Percentiles rank a stretch among this genome's conserved stretches.
Evolutionary conservation across 2,329 filamentous ascomycete genomes (phyloP).

Genomic region (Sporothrix luriei): DNA sequence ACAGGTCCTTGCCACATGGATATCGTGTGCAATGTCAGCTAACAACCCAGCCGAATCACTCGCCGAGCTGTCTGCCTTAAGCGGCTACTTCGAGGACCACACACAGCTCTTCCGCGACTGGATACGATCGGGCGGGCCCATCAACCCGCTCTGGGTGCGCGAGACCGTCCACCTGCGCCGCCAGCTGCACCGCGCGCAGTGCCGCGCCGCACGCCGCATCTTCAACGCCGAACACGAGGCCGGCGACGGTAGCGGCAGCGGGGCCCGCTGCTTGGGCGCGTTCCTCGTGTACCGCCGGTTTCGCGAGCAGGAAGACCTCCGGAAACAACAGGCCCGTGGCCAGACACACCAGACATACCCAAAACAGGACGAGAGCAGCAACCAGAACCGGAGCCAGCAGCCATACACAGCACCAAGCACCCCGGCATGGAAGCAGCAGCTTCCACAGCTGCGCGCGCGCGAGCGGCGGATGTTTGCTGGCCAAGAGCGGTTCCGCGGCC

Average conservation of each 20-base stretch:
- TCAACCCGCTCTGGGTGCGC: conserved; percentile 58
- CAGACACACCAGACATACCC: conserved; percentile 16
- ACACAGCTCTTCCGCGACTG: conserved; percentile 57
- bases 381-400: conserved; percentile 22
- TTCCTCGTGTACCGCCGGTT: conserved; percentile 57
- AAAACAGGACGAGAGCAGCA: neutral
- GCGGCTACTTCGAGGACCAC: conserved; percentile 52
- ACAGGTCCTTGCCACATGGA: neutral
- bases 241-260: conserved; percentile 38
- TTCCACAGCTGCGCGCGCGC: conserved; percentile 34
- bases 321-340: conserved; percentile 11
- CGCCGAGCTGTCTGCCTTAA: conserved; percentile 52
- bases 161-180: conserved; percentile 54
- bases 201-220: conserved; percentile 59
- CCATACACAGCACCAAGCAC: conserved; percentile 21
- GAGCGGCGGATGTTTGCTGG: conserved; percentile 28
- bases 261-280: conserved; percentile 58
- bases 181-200: conserved; percentile 61
- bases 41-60: conserved; percentile 53
- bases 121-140: conserved; percentile 57
- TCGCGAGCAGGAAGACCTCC: conserved; percentile 46
- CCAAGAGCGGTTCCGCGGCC: conserved; percentile 33
- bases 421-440: conserved; percentile 38
- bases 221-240: conserved; percentile 54
- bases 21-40: conserved; percentile 7